Percentiles rank a stretch among this genome's conserved stretches.
phyloP scores from a whole-genome alignment of 1,284 basidiomycete genomes.

The Pseudozyma sp. region DNA sequence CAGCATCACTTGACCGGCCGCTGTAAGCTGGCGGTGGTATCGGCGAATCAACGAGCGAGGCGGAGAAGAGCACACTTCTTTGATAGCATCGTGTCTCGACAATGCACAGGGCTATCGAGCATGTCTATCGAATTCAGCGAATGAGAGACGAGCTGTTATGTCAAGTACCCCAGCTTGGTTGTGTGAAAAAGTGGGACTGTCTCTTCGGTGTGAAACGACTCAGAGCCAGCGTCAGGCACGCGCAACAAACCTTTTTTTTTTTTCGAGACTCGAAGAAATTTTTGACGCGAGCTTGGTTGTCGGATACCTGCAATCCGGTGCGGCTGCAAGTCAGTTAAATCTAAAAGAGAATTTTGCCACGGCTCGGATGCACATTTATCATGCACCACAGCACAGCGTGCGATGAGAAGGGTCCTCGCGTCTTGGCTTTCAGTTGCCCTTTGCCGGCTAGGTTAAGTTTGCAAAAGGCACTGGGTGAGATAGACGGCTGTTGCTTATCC shows the following conservation, averaged over 20 bases:
- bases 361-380: background rate
- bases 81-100: no score
- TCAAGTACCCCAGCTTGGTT: background rate
- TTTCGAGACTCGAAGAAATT: no score
- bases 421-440: conserved; percentile 8
- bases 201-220: background rate
- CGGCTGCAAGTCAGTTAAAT: background rate
- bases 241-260: background rate
- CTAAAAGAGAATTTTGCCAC: background rate
- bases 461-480: no score
- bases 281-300: background rate
- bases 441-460: no score
- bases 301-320: conserved; percentile 7
- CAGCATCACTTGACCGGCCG: conserved; percentile 13
- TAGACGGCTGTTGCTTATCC: background rate
- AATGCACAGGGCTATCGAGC: no score
- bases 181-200: background rate
- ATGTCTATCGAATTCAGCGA: background rate
- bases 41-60: no score
- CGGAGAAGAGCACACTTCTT: no score
- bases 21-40: background rate
- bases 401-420: background rate
- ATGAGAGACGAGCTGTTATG: conserved; percentile 11
- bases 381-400: conserved; percentile 2
- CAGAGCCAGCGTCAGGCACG: background rate